Percentiles rank a stretch among this genome's conserved stretches.
These are phyloP conservation scores for Trichosporon ovoides DNA, from an alignment of 1,284 basidiomycete species.

Conservation along the genomic window DNA sequence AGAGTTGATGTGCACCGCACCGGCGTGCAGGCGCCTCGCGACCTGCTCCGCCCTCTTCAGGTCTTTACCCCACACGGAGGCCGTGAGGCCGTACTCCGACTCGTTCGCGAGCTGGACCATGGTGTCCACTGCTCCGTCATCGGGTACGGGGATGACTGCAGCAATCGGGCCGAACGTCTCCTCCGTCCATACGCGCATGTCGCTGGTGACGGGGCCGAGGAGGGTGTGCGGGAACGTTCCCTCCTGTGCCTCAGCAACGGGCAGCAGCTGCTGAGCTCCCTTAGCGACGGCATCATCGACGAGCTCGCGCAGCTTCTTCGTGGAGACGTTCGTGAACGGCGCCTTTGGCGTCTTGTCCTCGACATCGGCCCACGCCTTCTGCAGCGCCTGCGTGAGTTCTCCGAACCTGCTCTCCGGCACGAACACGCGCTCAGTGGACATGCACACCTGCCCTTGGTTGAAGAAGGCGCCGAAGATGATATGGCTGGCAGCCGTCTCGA, in stretches of 20 bases:
- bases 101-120: slow-evolving; percentile 53
- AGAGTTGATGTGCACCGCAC: slow-evolving; percentile 26
- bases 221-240: slow-evolving; percentile 57
- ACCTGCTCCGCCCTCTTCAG: slow-evolving; percentile 53
- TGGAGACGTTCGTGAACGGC: slow-evolving; percentile 56
- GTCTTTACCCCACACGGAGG: slow-evolving; percentile 57
- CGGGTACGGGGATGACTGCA: slow-evolving; percentile 27
- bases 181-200: slow-evolving; percentile 56
- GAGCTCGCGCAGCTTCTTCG: slow-evolving; percentile 54
- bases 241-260: slow-evolving; percentile 22
- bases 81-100: slow-evolving; percentile 56
- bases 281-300: slow-evolving; percentile 54
- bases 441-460: slow-evolving; percentile 65
- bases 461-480: slow-evolving; percentile 59
- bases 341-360: slow-evolving; percentile 11
- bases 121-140: slow-evolving; percentile 46
- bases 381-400: slow-evolving; percentile 47
- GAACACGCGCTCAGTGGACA: slow-evolving; percentile 64
- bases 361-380: slow-evolving; percentile 36
- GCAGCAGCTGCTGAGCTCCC: slow-evolving; percentile 51
- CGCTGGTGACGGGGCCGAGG: slow-evolving; percentile 52
- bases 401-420: slow-evolving; percentile 49
- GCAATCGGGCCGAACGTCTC: slow-evolving; percentile 61
- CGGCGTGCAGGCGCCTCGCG: slow-evolving; percentile 51
- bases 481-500: slow-evolving; percentile 54